Base-by-base conservation (phyloP, 345 rosid genomes). In the Hypericum androsaemum region DNA sequence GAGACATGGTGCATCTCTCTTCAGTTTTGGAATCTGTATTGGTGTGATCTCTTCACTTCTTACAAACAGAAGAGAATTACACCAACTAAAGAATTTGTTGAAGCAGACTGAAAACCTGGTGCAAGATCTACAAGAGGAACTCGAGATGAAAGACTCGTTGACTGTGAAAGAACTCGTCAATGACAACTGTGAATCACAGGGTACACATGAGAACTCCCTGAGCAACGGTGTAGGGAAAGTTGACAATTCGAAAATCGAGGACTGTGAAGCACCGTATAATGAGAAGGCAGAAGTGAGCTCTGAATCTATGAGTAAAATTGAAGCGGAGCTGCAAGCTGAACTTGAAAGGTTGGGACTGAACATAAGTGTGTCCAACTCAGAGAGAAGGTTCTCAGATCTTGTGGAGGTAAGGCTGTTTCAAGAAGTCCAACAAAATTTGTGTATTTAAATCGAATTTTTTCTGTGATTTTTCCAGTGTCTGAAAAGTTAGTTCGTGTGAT, bases 321-420 rank as follows among this genome's bases (percentile, higher is more conserved):
- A 87, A 76, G 96, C 95, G 14, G 98, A 87, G 74, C 88, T 90
- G 69, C 92, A 84, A 81, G 96, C 96, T 67, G 98, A 87, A 75
- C 92, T 87, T 17, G 83, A 80, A 73, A 84, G 81, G 76, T 73
- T 89, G 84, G 95, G 88, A 13, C 76, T 84, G 39, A 75, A 78
- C 69, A 73, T 86, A 61, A 70, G 67, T 52, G 41, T 65, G 12
- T 60, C 86, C 53, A 71, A 64, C 60, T 39, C 58, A 49, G 87
- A 69, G 58, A 61, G 67, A 55, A 64, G 61, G 65, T 63, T 71
- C 48, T 68, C 77, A n/a, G 76, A 76, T 65, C 58, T 56, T 61
- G 57, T 71, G 10, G 88, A 80, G 80, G 97, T 79, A 67, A 69
- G 72, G 39, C 7, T 14, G 0, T n/a, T 56, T 10, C 28, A 12